A percentile compares a stretch with the other conserved stretches of the same genome.
Conservation (phyloP, 495 filamentous ascomycete genomes). For the Penicillium paxilli region DNA sequence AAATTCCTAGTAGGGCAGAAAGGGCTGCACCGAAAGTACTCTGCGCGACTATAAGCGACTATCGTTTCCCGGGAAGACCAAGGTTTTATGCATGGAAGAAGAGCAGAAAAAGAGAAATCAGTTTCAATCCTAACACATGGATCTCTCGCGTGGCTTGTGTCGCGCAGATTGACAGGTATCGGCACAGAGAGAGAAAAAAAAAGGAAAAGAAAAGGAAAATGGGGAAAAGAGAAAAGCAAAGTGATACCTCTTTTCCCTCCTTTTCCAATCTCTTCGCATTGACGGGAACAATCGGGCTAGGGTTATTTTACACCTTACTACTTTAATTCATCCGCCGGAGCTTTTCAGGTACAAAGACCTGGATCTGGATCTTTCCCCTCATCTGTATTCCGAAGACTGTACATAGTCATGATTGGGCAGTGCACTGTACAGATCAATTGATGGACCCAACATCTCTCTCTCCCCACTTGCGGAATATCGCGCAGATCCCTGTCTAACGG, state of each 20-base stretch:
- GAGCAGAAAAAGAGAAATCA: not conserved
- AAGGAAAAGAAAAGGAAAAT: not conserved
- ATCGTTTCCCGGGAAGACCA: constrained; percentile 8
- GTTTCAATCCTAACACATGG: constrained; percentile 12
- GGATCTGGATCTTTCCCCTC: too few relatives aligned
- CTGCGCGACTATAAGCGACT: not conserved
- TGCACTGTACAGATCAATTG: not conserved
- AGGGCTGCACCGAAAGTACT: too few relatives aligned
- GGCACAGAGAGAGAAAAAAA: not conserved
- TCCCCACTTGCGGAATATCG: not conserved
- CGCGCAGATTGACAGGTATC: not conserved
- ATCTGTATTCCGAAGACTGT: too few relatives aligned
- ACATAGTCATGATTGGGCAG: too few relatives aligned
- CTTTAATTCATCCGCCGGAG: not conserved
- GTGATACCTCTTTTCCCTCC: not conserved
- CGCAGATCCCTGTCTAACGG: not conserved
- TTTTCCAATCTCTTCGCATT: not conserved
- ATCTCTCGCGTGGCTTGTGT: constrained; percentile 25
- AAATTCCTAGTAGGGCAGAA: too few relatives aligned
- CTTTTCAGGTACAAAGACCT: too few relatives aligned
- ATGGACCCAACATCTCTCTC: not conserved
- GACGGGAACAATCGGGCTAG: too few relatives aligned
- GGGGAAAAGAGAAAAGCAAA: not conserved
- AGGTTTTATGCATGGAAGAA: constrained; percentile 21
- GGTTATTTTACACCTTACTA: too few relatives aligned